These are phyloP conservation scores for Tetrahymena malaccensis DNA, from an alignment of 73 alveolate genomes.

Conservation along the genomic window DNA sequence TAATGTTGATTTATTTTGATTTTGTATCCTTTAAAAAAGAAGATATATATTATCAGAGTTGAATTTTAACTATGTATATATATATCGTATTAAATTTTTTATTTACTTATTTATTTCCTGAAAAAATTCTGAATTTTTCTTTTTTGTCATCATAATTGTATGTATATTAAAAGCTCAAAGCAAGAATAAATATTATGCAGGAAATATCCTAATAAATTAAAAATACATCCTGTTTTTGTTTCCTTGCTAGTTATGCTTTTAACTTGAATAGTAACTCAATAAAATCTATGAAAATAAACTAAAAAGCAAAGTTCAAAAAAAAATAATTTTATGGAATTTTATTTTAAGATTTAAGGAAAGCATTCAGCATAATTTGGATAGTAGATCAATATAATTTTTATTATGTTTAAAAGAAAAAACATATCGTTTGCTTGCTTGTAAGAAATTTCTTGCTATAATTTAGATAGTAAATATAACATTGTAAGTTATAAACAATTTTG, in stretches of 20 bases:
- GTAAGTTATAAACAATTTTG: background rate
- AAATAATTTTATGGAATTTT: no score
- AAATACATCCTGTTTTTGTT: background rate
- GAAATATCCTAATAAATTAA: background rate
- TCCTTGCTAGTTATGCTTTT: background rate
- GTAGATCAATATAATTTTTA: no score
- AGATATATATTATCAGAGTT: background rate
- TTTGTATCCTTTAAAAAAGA: background rate
- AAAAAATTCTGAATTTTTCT: background rate
- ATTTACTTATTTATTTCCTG: background rate
- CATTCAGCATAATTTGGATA: no score
- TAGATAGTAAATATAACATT: background rate
- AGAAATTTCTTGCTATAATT: background rate
- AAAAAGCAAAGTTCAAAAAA: no score
- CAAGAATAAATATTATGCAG: background rate
- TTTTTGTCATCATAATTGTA: background rate
- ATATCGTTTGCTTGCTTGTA: no score
- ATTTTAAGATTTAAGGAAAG: no score
- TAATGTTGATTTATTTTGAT: background rate
- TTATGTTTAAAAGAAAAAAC: background rate
- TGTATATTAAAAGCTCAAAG: background rate
- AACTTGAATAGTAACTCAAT: background rate
- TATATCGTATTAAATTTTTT: background rate
- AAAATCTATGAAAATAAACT: no score
- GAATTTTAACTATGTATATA: background rate